phyloP scores from a whole-genome alignment of 2,329 filamentous ascomycete genomes.

The Fusarium chuoi region DNA sequence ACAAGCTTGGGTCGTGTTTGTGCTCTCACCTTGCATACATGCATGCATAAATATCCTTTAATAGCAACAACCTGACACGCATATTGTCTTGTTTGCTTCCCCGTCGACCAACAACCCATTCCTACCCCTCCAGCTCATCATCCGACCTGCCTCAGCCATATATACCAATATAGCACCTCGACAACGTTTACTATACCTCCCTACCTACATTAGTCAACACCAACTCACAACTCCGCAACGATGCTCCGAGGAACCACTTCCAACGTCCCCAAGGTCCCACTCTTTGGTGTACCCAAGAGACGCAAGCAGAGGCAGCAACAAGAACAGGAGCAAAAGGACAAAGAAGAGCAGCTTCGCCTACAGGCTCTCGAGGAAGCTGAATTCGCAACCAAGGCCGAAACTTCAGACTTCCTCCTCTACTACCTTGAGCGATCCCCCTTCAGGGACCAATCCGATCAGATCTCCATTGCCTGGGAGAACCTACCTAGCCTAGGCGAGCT shows the following conservation, averaged over 20 bases:
- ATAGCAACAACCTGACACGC: slow-evolving; percentile 35
- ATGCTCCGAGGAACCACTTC: slow-evolving; percentile 37
- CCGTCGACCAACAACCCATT: slow-evolving; percentile 9
- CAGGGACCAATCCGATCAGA: slow-evolving; percentile 46
- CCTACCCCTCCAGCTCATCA: slow-evolving; percentile 17
- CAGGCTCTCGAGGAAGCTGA: slow-evolving; percentile 46
- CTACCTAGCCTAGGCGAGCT: slow-evolving; percentile 50
- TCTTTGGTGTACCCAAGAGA: slow-evolving; percentile 43
- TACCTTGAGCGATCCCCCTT: slow-evolving; percentile 46
- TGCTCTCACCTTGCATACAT: slow-evolving; percentile 16
- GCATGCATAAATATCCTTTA: slow-evolving; percentile 22
- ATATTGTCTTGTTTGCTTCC: slow-evolving; percentile 28
- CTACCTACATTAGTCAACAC: not conserved
- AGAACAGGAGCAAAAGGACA: slow-evolving; percentile 35
- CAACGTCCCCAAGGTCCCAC: slow-evolving; percentile 35
- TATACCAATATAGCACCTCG: not conserved
- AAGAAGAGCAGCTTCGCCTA: slow-evolving; percentile 36
- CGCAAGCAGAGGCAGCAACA: slow-evolving; percentile 41
- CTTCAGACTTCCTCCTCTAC: slow-evolving; percentile 47
- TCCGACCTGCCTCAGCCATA: slow-evolving; percentile 7
- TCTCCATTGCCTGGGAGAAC: slow-evolving; percentile 48
- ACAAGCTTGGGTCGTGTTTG: slow-evolving; percentile 28
- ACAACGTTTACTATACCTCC: not conserved
- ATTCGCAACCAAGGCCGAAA: slow-evolving; percentile 45
- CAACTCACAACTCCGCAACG: slow-evolving; percentile 13